phyloP scores from a whole-genome alignment of 1,284 basidiomycete species.

The Heterobasidion occidentale region DNA sequence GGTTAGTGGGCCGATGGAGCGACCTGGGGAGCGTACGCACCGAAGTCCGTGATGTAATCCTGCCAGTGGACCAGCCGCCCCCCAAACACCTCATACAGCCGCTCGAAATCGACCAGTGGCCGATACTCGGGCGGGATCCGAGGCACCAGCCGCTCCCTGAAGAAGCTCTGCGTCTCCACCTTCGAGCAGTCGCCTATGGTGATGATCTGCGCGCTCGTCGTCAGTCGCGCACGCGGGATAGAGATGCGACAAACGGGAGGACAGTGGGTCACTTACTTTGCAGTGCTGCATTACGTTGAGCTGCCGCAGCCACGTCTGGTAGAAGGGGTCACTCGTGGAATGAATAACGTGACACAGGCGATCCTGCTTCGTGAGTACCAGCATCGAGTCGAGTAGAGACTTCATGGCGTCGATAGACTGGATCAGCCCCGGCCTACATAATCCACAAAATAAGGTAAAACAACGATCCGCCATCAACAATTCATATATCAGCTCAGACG shows the following conservation, averaged over 20 bases:
- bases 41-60: slow-evolving; percentile 68
- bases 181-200: slow-evolving; percentile 74
- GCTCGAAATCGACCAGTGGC: slow-evolving; percentile 54
- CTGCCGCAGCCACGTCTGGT: slow-evolving; percentile 73
- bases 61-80: slow-evolving; percentile 77
- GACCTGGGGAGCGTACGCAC: slow-evolving; percentile 20
- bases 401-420: slow-evolving; percentile 75
- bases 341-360: slow-evolving; percentile 77
- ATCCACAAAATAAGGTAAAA: not conserved
- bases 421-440: slow-evolving; percentile 56
- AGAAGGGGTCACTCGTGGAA: slow-evolving; percentile 78
- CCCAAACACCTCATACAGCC: slow-evolving; percentile 69
- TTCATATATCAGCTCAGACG: not conserved
- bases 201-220: slow-evolving; percentile 42
- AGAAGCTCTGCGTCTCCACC: slow-evolving; percentile 57
- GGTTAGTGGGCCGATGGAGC: not conserved
- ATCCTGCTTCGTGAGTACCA: slow-evolving; percentile 81
- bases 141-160: slow-evolving; percentile 52
- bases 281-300: slow-evolving; percentile 75
- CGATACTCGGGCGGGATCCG: slow-evolving; percentile 52
- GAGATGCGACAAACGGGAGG: not conserved
- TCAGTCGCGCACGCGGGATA: not conserved
- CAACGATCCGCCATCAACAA: no score
- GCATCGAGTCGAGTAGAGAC: slow-evolving; percentile 72
- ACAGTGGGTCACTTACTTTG: slow-evolving; percentile 37